Evolutionary conservation across 1,139 yeast genomes (phyloP), one percentile per base, ranked within the genome.

Genomic region (Torulaspora globosa): DNA sequence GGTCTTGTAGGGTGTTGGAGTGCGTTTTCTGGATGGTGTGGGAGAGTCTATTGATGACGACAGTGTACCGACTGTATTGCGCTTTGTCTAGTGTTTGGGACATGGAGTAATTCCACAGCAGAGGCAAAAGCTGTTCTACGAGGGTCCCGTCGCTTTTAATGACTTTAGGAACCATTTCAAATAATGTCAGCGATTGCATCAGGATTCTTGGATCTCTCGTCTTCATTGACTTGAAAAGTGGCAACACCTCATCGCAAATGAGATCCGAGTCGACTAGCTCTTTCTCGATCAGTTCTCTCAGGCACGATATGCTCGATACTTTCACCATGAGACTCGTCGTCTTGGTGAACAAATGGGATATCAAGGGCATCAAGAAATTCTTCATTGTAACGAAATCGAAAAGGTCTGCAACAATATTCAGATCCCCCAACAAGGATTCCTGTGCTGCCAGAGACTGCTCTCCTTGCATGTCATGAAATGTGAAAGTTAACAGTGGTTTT

Each of bases 281-380:
- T 24, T 69, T 69, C 11, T 74, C 75, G 11, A 87, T 75, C 59
- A 89, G 69, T 39, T 70, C 67, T 19, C 76, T 75, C 57, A 92
- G 82, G 0, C 86, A 74, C 24, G 73, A 70, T n/a, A 89, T 72
- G 2, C 95, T 78, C 11, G 80, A 74, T 28, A 83, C 70, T 57
- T 92, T 89, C 26, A 90, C 85, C 3, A 86, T 80, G 33, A 89
- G 69, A 34, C 92, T 79, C 0, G 94, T 85, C 0, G 97, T 90
- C 37, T 88, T 84, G 34, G 87, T 78, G 66, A 89, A 90, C 2
- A 87, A 77, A 36, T 75, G 76, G 34, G 88, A 78, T 19, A 89
- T 71, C 35, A 80, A 69, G 1, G 96, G 96, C 62, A 86, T 78
- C 14, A 88, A 71, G 14, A 78, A 78, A 55, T 81, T 82, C 55